phyloP scores from a whole-genome alignment of 2,329 filamentous ascomycete species.

The Didymella glomerata region DNA sequence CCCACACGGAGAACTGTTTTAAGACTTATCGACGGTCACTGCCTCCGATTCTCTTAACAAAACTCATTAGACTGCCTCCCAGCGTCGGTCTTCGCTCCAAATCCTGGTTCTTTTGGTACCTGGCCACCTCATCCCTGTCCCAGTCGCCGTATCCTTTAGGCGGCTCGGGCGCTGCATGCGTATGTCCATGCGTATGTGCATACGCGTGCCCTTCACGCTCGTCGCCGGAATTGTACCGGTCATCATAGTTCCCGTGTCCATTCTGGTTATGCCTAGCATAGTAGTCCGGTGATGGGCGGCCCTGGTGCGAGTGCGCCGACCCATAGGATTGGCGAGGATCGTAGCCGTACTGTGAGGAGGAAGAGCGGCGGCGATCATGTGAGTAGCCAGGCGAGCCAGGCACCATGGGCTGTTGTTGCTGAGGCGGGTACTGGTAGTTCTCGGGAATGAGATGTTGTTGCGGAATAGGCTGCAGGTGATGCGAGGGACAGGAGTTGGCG shows the following conservation, averaged over 20 bases:
- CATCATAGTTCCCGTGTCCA: not conserved
- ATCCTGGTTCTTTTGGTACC: slow-evolving; percentile 29
- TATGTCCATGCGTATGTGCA: not conserved
- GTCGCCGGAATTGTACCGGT: slow-evolving; percentile 2
- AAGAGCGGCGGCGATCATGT: slow-evolving; percentile 11
- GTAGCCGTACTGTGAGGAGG: slow-evolving; percentile 10
- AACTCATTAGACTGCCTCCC: slow-evolving; percentile 36
- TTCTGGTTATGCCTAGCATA: not conserved
- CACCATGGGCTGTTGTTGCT: not conserved
- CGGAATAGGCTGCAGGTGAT: slow-evolving; percentile 18
- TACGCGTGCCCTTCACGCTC: not conserved
- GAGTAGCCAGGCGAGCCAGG: not conserved
- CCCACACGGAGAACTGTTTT: too few species aligned
- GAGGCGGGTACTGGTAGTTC: slow-evolving; percentile 7
- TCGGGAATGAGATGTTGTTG: slow-evolving; percentile 20
- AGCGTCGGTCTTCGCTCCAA: slow-evolving; percentile 40
- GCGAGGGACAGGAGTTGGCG: slow-evolving; percentile 8
- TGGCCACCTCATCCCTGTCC: slow-evolving; percentile 26
- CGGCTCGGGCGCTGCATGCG: not conserved
- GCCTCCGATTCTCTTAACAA: slow-evolving; percentile 27
- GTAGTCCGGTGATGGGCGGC: slow-evolving; percentile 8
- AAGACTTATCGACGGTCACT: slow-evolving; percentile 17
- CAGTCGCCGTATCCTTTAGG: slow-evolving; percentile 19
- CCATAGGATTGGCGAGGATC: slow-evolving; percentile 11
- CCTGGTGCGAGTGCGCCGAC: slow-evolving; percentile 5